A percentile compares a stretch with the other conserved stretches of the same genome.
Evolutionary conservation across 1,139 yeast genomes (phyloP).

Genomic region (Pichia sp.): DNA sequence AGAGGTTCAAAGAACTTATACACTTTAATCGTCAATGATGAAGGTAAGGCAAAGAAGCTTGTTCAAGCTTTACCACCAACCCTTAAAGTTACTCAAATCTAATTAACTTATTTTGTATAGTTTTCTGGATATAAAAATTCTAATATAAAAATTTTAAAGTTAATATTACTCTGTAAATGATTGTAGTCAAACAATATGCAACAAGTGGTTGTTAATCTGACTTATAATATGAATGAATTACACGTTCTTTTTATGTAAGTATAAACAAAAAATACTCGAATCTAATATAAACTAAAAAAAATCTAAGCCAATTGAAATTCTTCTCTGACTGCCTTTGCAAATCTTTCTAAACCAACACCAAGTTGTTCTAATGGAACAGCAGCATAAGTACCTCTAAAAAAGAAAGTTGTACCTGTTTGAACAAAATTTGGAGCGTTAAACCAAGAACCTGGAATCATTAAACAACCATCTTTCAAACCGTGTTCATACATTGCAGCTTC

Average conservation of each 20-base stretch:
- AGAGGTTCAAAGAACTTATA: slow-evolving; percentile 93
- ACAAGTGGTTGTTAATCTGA: too few relatives aligned
- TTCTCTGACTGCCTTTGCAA: slow-evolving; percentile 48
- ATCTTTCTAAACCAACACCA: slow-evolving; percentile 53
- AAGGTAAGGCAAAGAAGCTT: slow-evolving; percentile 96
- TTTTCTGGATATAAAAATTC: slow-evolving; percentile 8
- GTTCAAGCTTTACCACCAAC: slow-evolving; percentile 98
- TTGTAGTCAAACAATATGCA: too few relatives aligned
- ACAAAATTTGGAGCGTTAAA: slow-evolving; percentile 47
- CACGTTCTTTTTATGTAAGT: not conserved
- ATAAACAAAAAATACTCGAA: not conserved
- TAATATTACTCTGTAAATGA: not conserved
- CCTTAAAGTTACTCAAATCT: slow-evolving; percentile 40
- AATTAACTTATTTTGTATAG: slow-evolving; percentile 18
- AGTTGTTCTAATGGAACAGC: slow-evolving; percentile 66
- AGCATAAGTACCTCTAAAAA: slow-evolving; percentile 89
- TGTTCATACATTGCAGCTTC: slow-evolving; percentile 62
- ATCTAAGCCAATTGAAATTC: slow-evolving; percentile 25
- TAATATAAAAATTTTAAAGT: slow-evolving; percentile 10
- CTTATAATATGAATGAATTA: not conserved
- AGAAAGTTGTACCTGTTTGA: slow-evolving; percentile 38
- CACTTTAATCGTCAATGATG: slow-evolving; percentile 94
- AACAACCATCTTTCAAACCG: slow-evolving; percentile 58
- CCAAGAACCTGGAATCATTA: slow-evolving; percentile 91
- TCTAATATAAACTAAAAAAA: not conserved